Conservation (phyloP, 2,329 filamentous ascomycete species). For the Malbranchea zuffiana region DNA sequence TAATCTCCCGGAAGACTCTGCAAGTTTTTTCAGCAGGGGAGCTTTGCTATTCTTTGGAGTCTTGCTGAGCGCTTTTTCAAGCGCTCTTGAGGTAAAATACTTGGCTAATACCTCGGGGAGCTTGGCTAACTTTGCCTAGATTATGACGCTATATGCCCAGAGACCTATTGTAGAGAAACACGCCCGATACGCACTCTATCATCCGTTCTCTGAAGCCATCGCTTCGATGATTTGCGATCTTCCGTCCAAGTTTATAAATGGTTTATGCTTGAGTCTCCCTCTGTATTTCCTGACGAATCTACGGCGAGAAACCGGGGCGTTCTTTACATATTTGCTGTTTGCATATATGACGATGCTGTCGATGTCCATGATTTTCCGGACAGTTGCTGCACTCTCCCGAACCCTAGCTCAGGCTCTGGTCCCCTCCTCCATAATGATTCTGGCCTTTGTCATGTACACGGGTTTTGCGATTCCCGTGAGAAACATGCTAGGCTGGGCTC, state of each 20-base stretch:
- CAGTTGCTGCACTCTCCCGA: slow-evolving; percentile 63
- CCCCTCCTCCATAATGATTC: slow-evolving; percentile 42
- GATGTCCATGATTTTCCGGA: slow-evolving; percentile 81
- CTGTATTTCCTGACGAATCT: slow-evolving; percentile 84
- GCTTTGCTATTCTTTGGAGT: slow-evolving; percentile 79
- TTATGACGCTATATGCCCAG: slow-evolving; percentile 76
- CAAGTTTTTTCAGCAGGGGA: slow-evolving; percentile 66
- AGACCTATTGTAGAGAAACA: slow-evolving; percentile 90
- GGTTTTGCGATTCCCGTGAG: slow-evolving; percentile 34
- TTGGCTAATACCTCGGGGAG: slow-evolving; percentile 17
- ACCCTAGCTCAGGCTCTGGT: slow-evolving; percentile 61
- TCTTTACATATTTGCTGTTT: slow-evolving; percentile 77
- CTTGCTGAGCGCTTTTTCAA: slow-evolving; percentile 73
- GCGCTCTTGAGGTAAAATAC: slow-evolving; percentile 55
- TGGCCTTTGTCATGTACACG: slow-evolving; percentile 39
- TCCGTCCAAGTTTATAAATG: slow-evolving; percentile 69
- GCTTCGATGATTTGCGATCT: slow-evolving; percentile 77
- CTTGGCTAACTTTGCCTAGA: slow-evolving; percentile 36
- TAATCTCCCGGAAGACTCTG: slow-evolving; percentile 53
- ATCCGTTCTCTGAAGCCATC: slow-evolving; percentile 75
- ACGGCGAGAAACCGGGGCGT: slow-evolving; percentile 58
- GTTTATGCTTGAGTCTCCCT: slow-evolving; percentile 63
- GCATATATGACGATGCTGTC: slow-evolving; percentile 60
- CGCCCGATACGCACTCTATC: slow-evolving; percentile 72
- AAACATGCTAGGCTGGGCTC: slow-evolving; percentile 71